Base-by-base conservation (phyloP, 345 rosid species). In the Aquilaria sinensis region DNA sequence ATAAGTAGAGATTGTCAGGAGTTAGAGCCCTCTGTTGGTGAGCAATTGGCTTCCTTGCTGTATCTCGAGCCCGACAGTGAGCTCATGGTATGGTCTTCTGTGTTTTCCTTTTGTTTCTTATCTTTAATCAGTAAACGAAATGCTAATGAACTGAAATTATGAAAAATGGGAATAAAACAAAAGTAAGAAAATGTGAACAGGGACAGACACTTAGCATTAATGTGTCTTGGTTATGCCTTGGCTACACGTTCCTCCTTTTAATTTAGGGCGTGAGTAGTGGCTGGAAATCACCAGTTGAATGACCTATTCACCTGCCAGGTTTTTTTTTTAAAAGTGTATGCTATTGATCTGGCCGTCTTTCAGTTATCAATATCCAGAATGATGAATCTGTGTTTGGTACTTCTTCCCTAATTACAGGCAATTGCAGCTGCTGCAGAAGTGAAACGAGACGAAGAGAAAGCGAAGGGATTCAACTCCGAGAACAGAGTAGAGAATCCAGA, bases 1-100 rank as follows among this genome's bases (percentile, higher is more conserved):
- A 94, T 94, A 69, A 94, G 99, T 74, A 91, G 99, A 84, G 99
- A 94, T 65, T 94, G 99, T 75, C 99, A 88, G 71, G 99, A 91
- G 82, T 78, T 94, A 69, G 99, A 94, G 77, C 84, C 88, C 54
- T 88, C 96, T 37, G 41, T 94, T 67, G 99, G 99, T 43, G 99
- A 83, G 83, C 85, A 88, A 80, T 81, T 94, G 83, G 99, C 96
- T 50, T 83, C 89, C 63, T 80, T 94, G 74, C 97, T 91, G 67
- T 88, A 90, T 76, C 80, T 88, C 49, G 99, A 94, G 76, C 99
- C 99, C 32, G 97, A 94, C 70, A 88, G 96, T 70, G 97, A 94
- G 61, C 99, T 94, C 72, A 91, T 94, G 97, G 99, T 94, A 88
- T 74, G 77, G 51, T 66, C 63, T 66, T 37, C 37, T 59, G 51